Evolutionary conservation across 2,329 filamentous ascomycete species (phyloP).

Genomic region (Sarocladium strictum): DNA sequence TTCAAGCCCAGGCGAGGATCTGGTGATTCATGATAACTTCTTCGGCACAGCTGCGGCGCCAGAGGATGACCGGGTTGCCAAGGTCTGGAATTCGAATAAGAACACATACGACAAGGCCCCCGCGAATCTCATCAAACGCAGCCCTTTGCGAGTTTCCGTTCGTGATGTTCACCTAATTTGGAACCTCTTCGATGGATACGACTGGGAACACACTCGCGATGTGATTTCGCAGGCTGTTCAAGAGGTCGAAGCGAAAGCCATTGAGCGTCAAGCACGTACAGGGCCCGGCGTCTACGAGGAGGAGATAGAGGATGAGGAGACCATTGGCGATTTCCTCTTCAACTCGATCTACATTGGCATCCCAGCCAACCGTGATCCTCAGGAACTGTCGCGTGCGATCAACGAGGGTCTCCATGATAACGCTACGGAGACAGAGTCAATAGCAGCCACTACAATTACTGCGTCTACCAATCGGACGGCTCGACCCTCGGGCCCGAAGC

Average conservation of each 20-base stretch:
- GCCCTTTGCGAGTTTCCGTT: conserved; percentile 71
- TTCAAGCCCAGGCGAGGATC: conserved; percentile 51
- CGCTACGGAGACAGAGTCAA: conserved; percentile 81
- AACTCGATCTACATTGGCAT: conserved; percentile 98
- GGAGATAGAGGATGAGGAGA: conserved; percentile 74
- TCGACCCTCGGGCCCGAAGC: conserved; percentile 33
- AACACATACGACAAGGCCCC: conserved; percentile 69
- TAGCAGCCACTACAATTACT: conserved; percentile 69
- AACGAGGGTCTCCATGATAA: conserved; percentile 84
- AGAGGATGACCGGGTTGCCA: conserved; percentile 56
- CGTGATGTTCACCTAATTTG: conserved; percentile 91
- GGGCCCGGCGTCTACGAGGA: conserved; percentile 57
- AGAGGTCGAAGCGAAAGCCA: conserved; percentile 76
- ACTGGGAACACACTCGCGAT: conserved; percentile 85
- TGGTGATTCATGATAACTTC: conserved; percentile 73
- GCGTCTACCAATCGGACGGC: conserved; percentile 48
- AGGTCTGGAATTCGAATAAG: conserved; percentile 72
- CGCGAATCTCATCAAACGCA: conserved; percentile 52
- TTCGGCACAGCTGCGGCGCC: conserved; percentile 54
- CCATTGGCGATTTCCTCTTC: conserved; percentile 92
- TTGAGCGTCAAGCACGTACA: conserved; percentile 60
- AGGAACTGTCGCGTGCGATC: conserved; percentile 75
- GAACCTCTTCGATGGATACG: conserved; percentile 97
- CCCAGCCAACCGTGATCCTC: conserved; percentile 76
- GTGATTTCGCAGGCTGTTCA: conserved; percentile 83